phyloP scores from a whole-genome alignment of 148 eudicot genomes.

The Silene latifolia region DNA sequence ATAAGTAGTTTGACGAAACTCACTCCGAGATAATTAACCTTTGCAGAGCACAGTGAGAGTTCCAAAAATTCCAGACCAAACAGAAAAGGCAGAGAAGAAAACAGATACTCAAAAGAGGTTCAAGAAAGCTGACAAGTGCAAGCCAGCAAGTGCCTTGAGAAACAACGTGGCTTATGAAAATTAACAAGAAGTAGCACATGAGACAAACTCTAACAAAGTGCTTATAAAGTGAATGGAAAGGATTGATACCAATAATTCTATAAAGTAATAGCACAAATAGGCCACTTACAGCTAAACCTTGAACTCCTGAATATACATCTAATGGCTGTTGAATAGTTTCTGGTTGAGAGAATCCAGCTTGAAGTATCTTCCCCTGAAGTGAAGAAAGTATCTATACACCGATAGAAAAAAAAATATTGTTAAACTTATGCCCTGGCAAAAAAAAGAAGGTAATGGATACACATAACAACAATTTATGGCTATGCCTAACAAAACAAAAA shows the following conservation, averaged over 20 bases:
- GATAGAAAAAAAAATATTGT: not conserved
- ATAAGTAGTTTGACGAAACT: too few relatives aligned
- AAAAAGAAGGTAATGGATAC: not conserved
- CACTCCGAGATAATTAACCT: too few relatives aligned
- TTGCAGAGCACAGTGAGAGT: too few relatives aligned
- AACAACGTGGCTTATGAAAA: too few relatives aligned
- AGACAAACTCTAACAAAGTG: too few relatives aligned
- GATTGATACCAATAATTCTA: not conserved
- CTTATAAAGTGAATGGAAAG: too few relatives aligned
- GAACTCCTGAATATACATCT: constrained; percentile 35
- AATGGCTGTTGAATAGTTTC: constrained; percentile 32
- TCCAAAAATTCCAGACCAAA: too few relatives aligned
- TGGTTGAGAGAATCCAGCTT: constrained; percentile 68
- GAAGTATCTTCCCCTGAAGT: constrained; percentile 59
- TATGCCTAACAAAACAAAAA: not conserved
- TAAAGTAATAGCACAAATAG: not conserved
- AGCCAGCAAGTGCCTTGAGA: too few relatives aligned
- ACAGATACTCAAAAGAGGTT: too few relatives aligned
- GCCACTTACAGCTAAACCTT: constrained; percentile 44
- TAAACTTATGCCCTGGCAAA: not conserved
- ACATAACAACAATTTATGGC: not conserved
- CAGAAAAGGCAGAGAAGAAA: too few relatives aligned
- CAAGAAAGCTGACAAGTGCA: too few relatives aligned
- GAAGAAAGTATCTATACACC: constrained; percentile 48
- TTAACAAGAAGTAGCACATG: too few relatives aligned